Evolutionary conservation across 2,329 filamentous ascomycete genomes (phyloP), one percentile per base, ranked within the genome.

Genomic region (Aspergillus sclerotialis): DNA sequence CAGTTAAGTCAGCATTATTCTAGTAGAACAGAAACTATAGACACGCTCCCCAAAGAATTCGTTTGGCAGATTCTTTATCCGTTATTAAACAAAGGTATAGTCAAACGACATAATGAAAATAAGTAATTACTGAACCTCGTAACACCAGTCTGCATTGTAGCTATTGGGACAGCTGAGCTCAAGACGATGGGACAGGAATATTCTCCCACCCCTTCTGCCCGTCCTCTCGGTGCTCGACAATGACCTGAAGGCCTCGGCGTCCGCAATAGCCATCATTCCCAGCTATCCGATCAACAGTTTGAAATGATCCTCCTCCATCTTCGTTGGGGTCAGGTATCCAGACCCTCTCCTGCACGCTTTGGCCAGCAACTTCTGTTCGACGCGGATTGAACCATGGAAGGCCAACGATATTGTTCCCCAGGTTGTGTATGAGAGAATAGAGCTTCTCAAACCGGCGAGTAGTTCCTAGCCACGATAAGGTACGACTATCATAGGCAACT

Each of bases 401-500:
- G 4, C 70, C 65, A 5, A 72, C 69, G 4, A 78, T 47, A 39
- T 65, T 64, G 33, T 75, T 81, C 10, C 78, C 55, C 12, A 84
- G 52, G 17, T 66, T 62, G 48, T 86, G 80, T 3, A 76, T 67
- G 4, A 73, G 56, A 0, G 69, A 65, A 41, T 82, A 79, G 0
- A 87, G 64, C 4, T 75, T 65, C 56, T 88, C 83, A 48, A 82
- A 80, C 9, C 78, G 74, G 38, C 75, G 73, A 4, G 75, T 73
- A 17, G 78, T 59, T 2, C 67, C 61, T 2, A 86, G 65, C 73
- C 75, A 80, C 1, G 62, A 61, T 7, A 83, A 67, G 0, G 77
- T 75, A 4, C 53, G 52, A 18, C 65, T 59, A 30, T 75, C 71
- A 53, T 88, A 87, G 1, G 82, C 78, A 4, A 84, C 80, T 12